Conservation (phyloP, 2,329 filamentous ascomycete genomes). For the Acarospora socialis region DNA sequence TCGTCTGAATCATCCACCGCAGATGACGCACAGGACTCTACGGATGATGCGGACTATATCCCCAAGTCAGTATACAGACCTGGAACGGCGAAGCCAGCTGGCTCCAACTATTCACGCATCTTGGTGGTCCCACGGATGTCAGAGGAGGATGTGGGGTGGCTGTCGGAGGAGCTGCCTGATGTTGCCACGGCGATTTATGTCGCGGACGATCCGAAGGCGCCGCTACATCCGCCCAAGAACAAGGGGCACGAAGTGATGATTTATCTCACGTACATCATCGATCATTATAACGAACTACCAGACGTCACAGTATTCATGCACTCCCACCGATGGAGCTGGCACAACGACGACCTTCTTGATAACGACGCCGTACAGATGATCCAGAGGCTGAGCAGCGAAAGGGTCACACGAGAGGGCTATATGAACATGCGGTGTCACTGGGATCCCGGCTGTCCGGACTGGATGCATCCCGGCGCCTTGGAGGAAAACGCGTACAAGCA, state of each 20-base stretch:
- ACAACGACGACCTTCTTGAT: constrained; percentile 42
- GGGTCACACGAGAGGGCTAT: constrained; percentile 40
- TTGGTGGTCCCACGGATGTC: constrained; percentile 41
- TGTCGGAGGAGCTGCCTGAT: constrained; percentile 36
- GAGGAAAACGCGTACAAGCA: constrained; percentile 29
- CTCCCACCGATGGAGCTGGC: constrained; percentile 32
- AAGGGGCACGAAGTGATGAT: constrained; percentile 50
- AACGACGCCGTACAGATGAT: constrained; percentile 38
- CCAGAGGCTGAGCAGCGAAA: constrained; percentile 35
- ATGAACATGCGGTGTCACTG: constrained; percentile 47
- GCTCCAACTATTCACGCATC: constrained; percentile 37
- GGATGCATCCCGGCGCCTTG: constrained; percentile 36
- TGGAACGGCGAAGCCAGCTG: constrained; percentile 28
- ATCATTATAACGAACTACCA: constrained; percentile 44
- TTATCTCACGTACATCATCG: constrained; percentile 49
- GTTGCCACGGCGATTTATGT: constrained; percentile 36
- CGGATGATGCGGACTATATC: constrained; percentile 8
- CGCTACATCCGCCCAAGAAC: constrained; percentile 40
- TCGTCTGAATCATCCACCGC: constrained; percentile 15
- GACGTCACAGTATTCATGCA: constrained; percentile 49
- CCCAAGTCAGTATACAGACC: constrained; percentile 14
- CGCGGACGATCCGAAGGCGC: constrained; percentile 36
- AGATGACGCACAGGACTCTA: constrained; percentile 21
- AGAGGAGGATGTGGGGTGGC: constrained; percentile 40
- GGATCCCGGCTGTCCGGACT: constrained; percentile 44